Percentiles rank a stretch among this genome's conserved stretches.
Conservation (phyloP, 2,329 filamentous ascomycete species). For the Fusarium annulatum region DNA sequence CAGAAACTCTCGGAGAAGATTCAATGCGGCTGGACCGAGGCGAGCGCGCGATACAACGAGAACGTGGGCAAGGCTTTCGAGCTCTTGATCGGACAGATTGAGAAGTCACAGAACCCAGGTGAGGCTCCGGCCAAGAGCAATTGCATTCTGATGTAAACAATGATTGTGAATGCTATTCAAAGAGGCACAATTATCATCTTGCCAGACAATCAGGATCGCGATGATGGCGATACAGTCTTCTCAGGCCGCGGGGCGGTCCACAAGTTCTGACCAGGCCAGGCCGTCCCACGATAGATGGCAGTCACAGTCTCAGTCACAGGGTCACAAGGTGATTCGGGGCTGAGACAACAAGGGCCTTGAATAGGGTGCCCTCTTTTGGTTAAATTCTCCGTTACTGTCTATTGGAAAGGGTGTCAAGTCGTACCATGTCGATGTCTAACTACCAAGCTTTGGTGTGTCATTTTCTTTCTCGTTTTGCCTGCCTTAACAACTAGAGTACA, state of each 20-base stretch:
- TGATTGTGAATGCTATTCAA: neutral
- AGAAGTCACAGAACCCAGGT: conserved; percentile 90
- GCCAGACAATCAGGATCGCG: conserved; percentile 17
- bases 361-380: conserved; percentile 25
- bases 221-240: conserved; percentile 6
- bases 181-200: neutral
- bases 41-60: conserved; percentile 92
- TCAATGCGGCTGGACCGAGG: conserved; percentile 93
- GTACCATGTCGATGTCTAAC: neutral
- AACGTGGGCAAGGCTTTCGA: conserved; percentile 95
- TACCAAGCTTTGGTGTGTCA: neutral
- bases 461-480: conserved; percentile 27
- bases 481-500: conserved; percentile 34
- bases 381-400: conserved; percentile 32
- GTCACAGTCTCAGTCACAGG: conserved; percentile 11
- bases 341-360: conserved; percentile 27
- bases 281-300: conserved; percentile 23
- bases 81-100: conserved; percentile 92
- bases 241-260: conserved; percentile 33
- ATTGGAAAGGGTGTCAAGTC: conserved; percentile 12
- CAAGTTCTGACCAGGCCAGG: conserved; percentile 11
- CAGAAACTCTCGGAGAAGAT: conserved; percentile 86
- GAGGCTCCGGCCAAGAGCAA: conserved; percentile 84
- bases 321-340: conserved; percentile 24
- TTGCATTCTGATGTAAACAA: conserved; percentile 82